These are phyloP conservation scores for Rosellinia necatrix DNA, from an alignment of 2,329 filamentous ascomycete genomes.

Conservation along the genomic window DNA sequence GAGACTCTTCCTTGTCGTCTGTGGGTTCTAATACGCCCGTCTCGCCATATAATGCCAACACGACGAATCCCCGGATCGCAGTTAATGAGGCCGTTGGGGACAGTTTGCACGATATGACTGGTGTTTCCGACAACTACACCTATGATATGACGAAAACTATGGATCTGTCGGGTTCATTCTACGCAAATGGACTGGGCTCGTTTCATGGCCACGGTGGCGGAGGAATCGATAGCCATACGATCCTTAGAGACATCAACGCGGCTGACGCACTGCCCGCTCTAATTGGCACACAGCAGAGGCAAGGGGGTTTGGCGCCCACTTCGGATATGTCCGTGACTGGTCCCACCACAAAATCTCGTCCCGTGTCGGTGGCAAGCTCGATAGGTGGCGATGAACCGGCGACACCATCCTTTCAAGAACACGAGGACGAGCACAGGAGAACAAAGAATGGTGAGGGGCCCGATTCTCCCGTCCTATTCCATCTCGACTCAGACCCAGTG, in stretches of 20 bases:
- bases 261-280: slow-evolving; percentile 25
- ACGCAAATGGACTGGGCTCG: slow-evolving; percentile 42
- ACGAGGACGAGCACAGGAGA: slow-evolving; percentile 50
- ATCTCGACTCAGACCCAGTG: slow-evolving; percentile 19
- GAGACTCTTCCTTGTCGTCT: slow-evolving; percentile 66
- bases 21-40: slow-evolving; percentile 63
- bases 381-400: slow-evolving; percentile 63
- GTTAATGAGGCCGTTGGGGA: slow-evolving; percentile 56
- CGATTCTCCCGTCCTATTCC: slow-evolving; percentile 31
- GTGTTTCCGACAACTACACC: slow-evolving; percentile 46
- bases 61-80: slow-evolving; percentile 63
- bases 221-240: slow-evolving; percentile 24
- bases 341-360: slow-evolving; percentile 50
- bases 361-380: slow-evolving; percentile 62
- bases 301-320: slow-evolving; percentile 51
- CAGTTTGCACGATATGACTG: slow-evolving; percentile 49
- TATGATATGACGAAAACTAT: slow-evolving; percentile 51
- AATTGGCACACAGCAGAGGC: slow-evolving; percentile 33
- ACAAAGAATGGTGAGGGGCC: slow-evolving; percentile 59
- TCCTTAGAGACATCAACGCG: slow-evolving; percentile 21
- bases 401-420: slow-evolving; percentile 57
- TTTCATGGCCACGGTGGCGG: slow-evolving; percentile 38
- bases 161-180: slow-evolving; percentile 43
- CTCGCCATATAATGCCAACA: slow-evolving; percentile 61
- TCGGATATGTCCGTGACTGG: slow-evolving; percentile 49